phyloP scores from a whole-genome alignment of 179 eudicot genomes.

The Patellifolia procumbens region DNA sequence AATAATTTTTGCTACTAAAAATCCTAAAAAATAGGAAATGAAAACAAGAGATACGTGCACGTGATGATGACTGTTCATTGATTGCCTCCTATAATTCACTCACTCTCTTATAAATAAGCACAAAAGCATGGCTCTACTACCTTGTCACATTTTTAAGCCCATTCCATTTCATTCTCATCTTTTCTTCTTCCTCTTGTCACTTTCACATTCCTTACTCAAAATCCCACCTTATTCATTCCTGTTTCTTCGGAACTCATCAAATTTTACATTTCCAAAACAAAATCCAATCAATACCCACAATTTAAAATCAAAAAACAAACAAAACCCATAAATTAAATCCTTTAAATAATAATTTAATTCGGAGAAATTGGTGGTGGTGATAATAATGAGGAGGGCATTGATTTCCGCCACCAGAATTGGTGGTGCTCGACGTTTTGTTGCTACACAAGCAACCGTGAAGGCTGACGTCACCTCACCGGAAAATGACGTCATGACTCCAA shows the following conservation, averaged over 20 bases:
- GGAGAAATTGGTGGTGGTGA: neutral
- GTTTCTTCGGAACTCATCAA: neutral
- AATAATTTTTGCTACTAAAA: too few relatives aligned
- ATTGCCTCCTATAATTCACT: neutral
- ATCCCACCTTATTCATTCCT: constrained; percentile 3
- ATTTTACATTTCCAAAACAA: neutral
- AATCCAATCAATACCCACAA: neutral
- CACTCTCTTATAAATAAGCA: neutral
- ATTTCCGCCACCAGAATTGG: neutral
- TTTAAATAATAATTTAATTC: too few relatives aligned
- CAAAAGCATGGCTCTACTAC: neutral
- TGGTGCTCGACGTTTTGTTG: constrained; percentile 16
- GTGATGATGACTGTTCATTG: neutral
- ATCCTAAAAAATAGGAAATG: neutral
- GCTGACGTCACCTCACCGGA: constrained; percentile 22
- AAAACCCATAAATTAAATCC: neutral
- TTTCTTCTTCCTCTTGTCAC: neutral
- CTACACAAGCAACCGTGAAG: constrained; percentile 7
- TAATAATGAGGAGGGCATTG: constrained; percentile 17
- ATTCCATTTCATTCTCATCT: neutral
- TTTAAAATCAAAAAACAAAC: neutral
- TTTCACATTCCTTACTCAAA: neutral
- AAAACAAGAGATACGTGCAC: neutral
- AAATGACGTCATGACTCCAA: constrained; percentile 26
- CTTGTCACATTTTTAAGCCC: neutral